A percentile compares a stretch with the other conserved stretches of the same genome.
These are phyloP conservation scores for Cytidiella melzeri DNA, from an alignment of 768 basidiomycete genomes.

Conservation along the genomic window DNA sequence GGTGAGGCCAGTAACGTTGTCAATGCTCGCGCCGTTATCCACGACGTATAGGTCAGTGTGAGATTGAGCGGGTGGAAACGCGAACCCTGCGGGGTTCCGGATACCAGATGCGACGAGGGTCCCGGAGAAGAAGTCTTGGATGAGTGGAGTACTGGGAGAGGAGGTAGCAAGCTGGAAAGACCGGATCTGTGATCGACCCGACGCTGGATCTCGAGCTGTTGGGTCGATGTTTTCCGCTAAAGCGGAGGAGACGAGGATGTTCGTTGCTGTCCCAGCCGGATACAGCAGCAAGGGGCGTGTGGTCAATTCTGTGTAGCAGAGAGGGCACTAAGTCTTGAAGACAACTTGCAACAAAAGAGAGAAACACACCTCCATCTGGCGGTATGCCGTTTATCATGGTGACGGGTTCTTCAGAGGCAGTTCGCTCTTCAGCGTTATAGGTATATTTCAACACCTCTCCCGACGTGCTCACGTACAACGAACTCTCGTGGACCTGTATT, in stretches of 20 bases:
- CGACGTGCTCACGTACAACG: slow-evolving; percentile 36
- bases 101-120: slow-evolving; percentile 37
- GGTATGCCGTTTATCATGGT: slow-evolving; percentile 29
- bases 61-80: slow-evolving; percentile 23
- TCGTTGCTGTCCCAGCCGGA: slow-evolving; percentile 17
- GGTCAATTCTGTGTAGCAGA: slow-evolving; percentile 36
- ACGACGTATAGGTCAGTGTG: slow-evolving; percentile 27
- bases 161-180: slow-evolving; percentile 15
- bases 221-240: slow-evolving; percentile 36
- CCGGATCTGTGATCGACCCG: slow-evolving; percentile 38
- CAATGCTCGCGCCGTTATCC: slow-evolving; percentile 40
- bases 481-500: slow-evolving; percentile 31
- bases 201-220: slow-evolving; percentile 36
- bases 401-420: slow-evolving; percentile 17
- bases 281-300: slow-evolving; percentile 35
- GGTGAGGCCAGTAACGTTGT: slow-evolving; percentile 34
- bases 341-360: neutral
- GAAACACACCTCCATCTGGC: slow-evolving; percentile 33
- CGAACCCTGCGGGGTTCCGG: slow-evolving; percentile 39
- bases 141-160: slow-evolving; percentile 22
- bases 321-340: neutral
- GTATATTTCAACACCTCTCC: slow-evolving; percentile 28
- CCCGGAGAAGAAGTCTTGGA: slow-evolving; percentile 20
- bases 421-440: slow-evolving; percentile 30
- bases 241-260: slow-evolving; percentile 35